phyloP scores from a whole-genome alignment of 192 early-diverging fungal genomes.

The Helicostylum pulchrum region DNA sequence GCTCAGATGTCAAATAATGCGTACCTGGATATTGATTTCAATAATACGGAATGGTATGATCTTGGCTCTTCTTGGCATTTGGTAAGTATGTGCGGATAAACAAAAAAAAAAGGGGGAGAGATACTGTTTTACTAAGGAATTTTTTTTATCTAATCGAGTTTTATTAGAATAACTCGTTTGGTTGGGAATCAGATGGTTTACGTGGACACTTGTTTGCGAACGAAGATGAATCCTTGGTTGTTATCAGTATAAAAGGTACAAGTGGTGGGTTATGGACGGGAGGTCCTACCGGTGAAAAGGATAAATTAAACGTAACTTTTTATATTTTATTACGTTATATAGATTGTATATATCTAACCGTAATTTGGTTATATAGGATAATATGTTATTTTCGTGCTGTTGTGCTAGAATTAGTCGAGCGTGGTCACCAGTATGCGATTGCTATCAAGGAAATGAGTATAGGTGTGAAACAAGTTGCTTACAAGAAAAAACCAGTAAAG shows the following conservation, averaged over 20 bases:
- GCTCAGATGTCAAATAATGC: slow-evolving; percentile 85
- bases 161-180: slow-evolving; percentile 42
- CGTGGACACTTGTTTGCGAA: slow-evolving; percentile 78
- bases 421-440: slow-evolving; percentile 88
- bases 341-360: neutral
- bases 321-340: slow-evolving; percentile 2
- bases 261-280: slow-evolving; percentile 58
- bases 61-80: slow-evolving; percentile 62
- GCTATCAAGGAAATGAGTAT: slow-evolving; percentile 55
- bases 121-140: neutral
- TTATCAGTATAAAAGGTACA: slow-evolving; percentile 78
- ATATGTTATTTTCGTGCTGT: slow-evolving; percentile 95
- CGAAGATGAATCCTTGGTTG: slow-evolving; percentile 53
- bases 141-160: neutral
- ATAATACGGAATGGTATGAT: slow-evolving; percentile 61
- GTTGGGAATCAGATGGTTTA: slow-evolving; percentile 55
- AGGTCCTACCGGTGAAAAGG: slow-evolving; percentile 62
- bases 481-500: slow-evolving; percentile 51
- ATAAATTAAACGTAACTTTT: slow-evolving; percentile 72
- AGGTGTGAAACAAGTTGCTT: slow-evolving; percentile 62
- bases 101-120: neutral
- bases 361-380: slow-evolving; percentile 57
- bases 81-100: slow-evolving; percentile 31
- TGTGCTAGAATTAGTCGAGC: slow-evolving; percentile 84
- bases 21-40: slow-evolving; percentile 61